Conservation (phyloP, 768 basidiomycete genomes). For the Pulveroboletus sp. region DNA sequence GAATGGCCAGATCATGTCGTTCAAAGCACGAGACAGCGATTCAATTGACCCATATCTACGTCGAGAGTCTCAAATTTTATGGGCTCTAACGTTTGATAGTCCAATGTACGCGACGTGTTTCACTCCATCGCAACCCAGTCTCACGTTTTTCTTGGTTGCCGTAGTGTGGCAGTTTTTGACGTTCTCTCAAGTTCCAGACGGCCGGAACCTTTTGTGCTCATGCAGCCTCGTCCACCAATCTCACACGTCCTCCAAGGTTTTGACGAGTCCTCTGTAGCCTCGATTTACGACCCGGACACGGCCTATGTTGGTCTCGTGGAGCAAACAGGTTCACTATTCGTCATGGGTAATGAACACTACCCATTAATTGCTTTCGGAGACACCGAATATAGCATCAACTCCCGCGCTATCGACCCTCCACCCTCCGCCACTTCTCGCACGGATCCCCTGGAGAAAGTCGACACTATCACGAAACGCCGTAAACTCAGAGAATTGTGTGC, state of each 20-base stretch:
- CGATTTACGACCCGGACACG: slow-evolving; percentile 45
- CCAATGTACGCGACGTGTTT: slow-evolving; percentile 55
- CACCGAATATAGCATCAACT: slow-evolving; percentile 33
- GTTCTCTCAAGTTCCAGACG: slow-evolving; percentile 49
- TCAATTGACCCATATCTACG: slow-evolving; percentile 26
- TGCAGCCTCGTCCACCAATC: slow-evolving; percentile 79
- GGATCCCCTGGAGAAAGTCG: slow-evolving; percentile 41
- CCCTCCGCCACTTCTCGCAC: slow-evolving; percentile 27
- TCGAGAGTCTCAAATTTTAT: slow-evolving; percentile 43
- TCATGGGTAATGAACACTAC: slow-evolving; percentile 77
- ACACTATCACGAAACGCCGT: slow-evolving; percentile 42
- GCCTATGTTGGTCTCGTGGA: slow-evolving; percentile 82
- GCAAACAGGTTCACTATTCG: slow-evolving; percentile 71
- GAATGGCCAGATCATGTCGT: slow-evolving; percentile 74
- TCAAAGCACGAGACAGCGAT: slow-evolving; percentile 43
- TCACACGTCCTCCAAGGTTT: slow-evolving; percentile 62
- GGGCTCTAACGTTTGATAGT: slow-evolving; percentile 55
- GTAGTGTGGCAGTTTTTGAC: slow-evolving; percentile 81
- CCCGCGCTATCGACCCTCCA: slow-evolving; percentile 34
- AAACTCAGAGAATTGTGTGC: slow-evolving; percentile 41
- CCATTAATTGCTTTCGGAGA: slow-evolving; percentile 77
- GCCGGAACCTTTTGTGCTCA: slow-evolving; percentile 70
- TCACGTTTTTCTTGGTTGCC: slow-evolving; percentile 3
- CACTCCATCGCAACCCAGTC: not conserved
- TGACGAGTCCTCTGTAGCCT: slow-evolving; percentile 32